Base-by-base conservation (phyloP, 768 basidiomycete genomes). In the Rhodotorula toruloides region DNA sequence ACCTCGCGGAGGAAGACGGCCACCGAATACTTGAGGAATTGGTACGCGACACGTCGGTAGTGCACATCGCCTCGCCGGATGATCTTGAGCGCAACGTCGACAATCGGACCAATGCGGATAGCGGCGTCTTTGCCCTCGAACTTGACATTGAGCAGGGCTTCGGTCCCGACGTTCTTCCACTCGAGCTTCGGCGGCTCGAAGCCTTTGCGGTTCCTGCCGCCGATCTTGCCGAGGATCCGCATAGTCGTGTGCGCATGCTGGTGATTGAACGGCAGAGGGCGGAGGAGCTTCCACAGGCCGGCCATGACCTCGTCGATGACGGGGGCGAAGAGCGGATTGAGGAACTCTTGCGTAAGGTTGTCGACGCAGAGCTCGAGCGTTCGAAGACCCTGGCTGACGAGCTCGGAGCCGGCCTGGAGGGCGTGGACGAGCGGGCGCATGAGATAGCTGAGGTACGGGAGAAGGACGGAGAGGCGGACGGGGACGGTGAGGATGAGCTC, bases 361-460 rank as follows among this genome's bases (percentile, higher is more conserved):
- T 99, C 96, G 74, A 98, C 94, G 79, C 94, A 98, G n/a, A 99
- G 82, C 77, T 99, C 96, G 64, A 99, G 84, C 0, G 96, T 99
- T 11, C 96, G 85, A 32, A 99, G 80, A 50, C 96, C 96, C 80
- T 99, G 96, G 31, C 91, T 87, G 59, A 97, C 88, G 52, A 96
- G 84, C 59, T 99, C 96, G 11, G 87, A 84, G 44, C 84, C 85
- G 43, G 92, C 92, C 56, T 87, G 85, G 57, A 99, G 80, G 13
- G 96, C 92, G 55, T 93, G 81, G 4, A 93, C 91, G 36, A 99
- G 82, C 1, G 96, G 96, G 71, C 91, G 89, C 93, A 98, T 97
- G 62, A 99, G 82, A 74, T 97, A 93, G 22, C 86, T 85, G 54
- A 99, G 84, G 79, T 96, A 91, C 2, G 96, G 96, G 27, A 98